A percentile compares a stretch with the other conserved stretches of the same genome.
phyloP scores from a whole-genome alignment of 352 stramenopile genomes.

The Pythium diclinum region DNA sequence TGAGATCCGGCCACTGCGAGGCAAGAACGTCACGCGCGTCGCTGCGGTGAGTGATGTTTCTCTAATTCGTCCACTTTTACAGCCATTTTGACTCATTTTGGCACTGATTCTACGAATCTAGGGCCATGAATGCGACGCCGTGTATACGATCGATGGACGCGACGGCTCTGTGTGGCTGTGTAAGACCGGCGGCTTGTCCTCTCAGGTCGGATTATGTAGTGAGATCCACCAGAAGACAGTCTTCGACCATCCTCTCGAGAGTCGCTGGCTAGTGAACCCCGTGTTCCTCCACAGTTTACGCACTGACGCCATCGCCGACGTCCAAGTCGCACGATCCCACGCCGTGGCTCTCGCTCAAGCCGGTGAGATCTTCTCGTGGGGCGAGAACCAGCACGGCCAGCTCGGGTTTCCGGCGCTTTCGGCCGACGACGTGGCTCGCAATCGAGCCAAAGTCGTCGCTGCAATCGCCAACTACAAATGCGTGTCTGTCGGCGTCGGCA shows the following conservation, averaged over 20 bases:
- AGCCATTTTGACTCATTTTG: conserved; percentile 9
- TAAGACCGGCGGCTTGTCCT: conserved; percentile 61
- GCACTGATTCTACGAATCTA: conserved; percentile 13
- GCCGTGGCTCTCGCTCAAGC: conserved; percentile 72
- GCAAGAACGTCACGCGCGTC: conserved; percentile 57
- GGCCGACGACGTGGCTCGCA: conserved; percentile 47
- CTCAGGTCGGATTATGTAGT: conserved; percentile 64
- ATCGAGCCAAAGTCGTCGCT: conserved; percentile 49
- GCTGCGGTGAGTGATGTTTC: conserved; percentile 44
- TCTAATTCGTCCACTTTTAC: background rate
- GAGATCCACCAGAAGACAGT: conserved; percentile 31
- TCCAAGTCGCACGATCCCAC: conserved; percentile 52
- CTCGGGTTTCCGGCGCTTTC: conserved; percentile 49
- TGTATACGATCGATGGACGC: conserved; percentile 63
- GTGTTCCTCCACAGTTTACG: conserved; percentile 65
- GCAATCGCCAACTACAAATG: conserved; percentile 59
- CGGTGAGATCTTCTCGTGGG: conserved; percentile 93
- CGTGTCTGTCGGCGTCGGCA: conserved; percentile 52
- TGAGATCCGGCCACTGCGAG: conserved; percentile 59
- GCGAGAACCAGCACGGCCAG: conserved; percentile 90
- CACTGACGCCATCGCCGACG: conserved; percentile 50
- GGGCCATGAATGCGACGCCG: conserved; percentile 61
- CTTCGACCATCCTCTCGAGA: conserved; percentile 53
- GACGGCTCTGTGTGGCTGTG: conserved; percentile 68
- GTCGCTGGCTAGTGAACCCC: conserved; percentile 66